A percentile compares a stretch with the other conserved stretches of the same genome.
These are phyloP conservation scores for Talaromyces sp. DNA, from an alignment of 2,329 filamentous ascomycete species.

Conservation along the genomic window DNA sequence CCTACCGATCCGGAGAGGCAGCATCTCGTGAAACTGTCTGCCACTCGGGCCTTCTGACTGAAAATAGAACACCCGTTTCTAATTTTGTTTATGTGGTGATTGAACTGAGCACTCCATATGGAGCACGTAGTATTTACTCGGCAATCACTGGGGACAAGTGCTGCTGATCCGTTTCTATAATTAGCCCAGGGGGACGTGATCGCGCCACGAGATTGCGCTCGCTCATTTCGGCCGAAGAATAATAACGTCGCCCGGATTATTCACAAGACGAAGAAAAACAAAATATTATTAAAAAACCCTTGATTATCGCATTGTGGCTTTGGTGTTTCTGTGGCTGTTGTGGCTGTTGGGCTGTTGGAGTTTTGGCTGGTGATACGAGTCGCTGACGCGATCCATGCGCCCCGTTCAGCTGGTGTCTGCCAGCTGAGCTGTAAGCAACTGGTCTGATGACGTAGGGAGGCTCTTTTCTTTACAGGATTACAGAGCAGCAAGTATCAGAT, in stretches of 20 bases:
- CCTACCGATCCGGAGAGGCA: not conserved
- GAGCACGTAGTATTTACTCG: too few relatives aligned
- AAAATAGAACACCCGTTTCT: not conserved
- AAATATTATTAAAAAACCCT: not conserved
- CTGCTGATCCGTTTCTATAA: not conserved
- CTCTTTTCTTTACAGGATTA: too few relatives aligned
- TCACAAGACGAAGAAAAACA: too few relatives aligned
- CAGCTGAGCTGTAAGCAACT: not conserved
- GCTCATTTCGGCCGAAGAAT: not conserved
- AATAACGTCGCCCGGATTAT: too few relatives aligned
- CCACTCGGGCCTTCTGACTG: not conserved
- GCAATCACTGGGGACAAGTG: not conserved
- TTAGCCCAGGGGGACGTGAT: not conserved
- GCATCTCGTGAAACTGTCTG: not conserved
- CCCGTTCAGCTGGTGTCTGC: not conserved
- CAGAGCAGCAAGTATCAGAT: too few relatives aligned
- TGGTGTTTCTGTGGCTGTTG: not conserved
- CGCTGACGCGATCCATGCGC: not conserved
- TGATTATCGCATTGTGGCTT: not conserved
- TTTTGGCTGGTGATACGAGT: not conserved
- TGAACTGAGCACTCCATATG: not conserved
- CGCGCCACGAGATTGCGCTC: not conserved
- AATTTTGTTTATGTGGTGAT: not conserved
- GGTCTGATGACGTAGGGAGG: not conserved
- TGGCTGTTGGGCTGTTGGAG: not conserved